Conservation (phyloP, 2,329 filamentous ascomycete species). For the Paracorniculantispora psalliotae region DNA sequence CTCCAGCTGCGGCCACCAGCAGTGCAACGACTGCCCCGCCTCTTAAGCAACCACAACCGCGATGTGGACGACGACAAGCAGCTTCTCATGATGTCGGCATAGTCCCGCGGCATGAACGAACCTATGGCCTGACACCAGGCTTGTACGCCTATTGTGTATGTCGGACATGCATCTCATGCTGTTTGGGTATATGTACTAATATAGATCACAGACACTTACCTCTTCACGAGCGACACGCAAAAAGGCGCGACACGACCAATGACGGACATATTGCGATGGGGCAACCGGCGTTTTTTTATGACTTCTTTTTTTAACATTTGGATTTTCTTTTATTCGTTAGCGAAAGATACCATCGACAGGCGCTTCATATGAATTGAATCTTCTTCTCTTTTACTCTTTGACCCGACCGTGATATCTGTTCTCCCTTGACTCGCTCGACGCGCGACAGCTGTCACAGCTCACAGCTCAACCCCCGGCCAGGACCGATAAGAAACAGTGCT, state of each 20-base stretch:
- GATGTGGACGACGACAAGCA: neutral
- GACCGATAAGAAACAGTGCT: neutral
- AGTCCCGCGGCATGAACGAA: neutral
- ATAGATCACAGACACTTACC: neutral
- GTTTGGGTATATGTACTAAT: neutral
- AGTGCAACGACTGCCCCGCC: slow-evolving; percentile 42
- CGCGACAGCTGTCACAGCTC: neutral
- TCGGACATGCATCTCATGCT: neutral
- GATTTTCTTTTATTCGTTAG: neutral
- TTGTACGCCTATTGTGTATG: slow-evolving; percentile 15
- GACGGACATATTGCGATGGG: slow-evolving; percentile 4
- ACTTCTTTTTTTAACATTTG: neutral
- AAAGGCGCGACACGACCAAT: slow-evolving; percentile 8
- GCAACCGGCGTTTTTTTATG: slow-evolving; percentile 3
- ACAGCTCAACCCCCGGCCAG: neutral
- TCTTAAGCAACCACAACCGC: slow-evolving; percentile 21
- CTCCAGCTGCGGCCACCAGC: slow-evolving; percentile 44
- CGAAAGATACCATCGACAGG: slow-evolving; percentile 13
- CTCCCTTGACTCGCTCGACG: neutral
- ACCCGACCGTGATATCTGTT: neutral
- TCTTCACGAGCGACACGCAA: slow-evolving; percentile 4
- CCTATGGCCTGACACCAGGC: slow-evolving; percentile 1
- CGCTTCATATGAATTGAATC: slow-evolving; percentile 5
- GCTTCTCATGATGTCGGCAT: slow-evolving; percentile 10
- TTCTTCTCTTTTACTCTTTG: neutral